Conservation (phyloP, 345 rosid genomes). For the Eucalyptus victrix region DNA sequence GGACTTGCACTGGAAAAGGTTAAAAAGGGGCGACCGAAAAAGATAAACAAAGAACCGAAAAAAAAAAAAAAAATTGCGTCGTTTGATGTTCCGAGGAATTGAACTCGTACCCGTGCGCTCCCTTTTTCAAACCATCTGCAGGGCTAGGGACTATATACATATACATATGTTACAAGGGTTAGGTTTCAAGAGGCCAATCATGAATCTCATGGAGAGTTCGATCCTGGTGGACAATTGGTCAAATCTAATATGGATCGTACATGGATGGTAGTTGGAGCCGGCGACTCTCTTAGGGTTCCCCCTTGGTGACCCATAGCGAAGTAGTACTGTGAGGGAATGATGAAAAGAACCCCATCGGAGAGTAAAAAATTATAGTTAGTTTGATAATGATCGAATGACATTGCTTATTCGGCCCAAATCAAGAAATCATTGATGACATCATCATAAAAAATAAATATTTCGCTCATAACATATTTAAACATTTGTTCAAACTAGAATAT, state of each 20-base stretch:
- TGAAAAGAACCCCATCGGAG: too few relatives aligned
- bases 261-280: too few relatives aligned
- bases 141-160: not conserved
- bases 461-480: not conserved
- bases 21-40: not conserved
- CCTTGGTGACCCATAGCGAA: too few relatives aligned
- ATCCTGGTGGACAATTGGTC: too few relatives aligned
- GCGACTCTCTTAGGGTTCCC: too few relatives aligned
- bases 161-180: too few relatives aligned
- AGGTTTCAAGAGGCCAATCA: not conserved
- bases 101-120: not conserved
- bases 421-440: not conserved
- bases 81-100: not conserved
- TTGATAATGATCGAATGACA: too few relatives aligned
- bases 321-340: too few relatives aligned
- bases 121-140: not conserved
- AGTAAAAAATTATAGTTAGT: too few relatives aligned
- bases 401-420: too few relatives aligned
- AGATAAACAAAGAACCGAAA: not conserved
- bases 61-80: not conserved
- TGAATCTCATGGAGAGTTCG: too few relatives aligned
- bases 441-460: not conserved
- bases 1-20: not conserved
- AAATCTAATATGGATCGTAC: too few relatives aligned
- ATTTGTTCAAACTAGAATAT: not conserved